Evolutionary conservation across 257 asterid genomes (phyloP), one percentile per base, ranked within the genome.

Genomic region (Osmanthus fragrans): DNA sequence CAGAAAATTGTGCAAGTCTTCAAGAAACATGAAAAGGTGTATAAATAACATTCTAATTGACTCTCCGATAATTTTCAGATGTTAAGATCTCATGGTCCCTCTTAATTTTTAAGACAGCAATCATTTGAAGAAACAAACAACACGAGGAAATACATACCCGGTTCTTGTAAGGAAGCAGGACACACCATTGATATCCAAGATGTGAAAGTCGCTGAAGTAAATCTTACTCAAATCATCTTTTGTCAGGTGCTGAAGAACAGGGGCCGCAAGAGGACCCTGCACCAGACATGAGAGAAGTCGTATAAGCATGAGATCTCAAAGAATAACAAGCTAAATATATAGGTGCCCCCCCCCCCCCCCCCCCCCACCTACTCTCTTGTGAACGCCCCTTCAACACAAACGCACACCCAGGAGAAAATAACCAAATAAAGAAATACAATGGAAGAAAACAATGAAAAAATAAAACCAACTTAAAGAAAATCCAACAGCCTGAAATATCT

Each of bases 231-330:
- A 80, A 82, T 96, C 97, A 76, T 88, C 96, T 83, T 91, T 89
- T 45, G 90, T 92, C 81, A 96, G 88, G 79, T 93, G 89, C 88
- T 96, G 99, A 70, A 96, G 89, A 87, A 89, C 97, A 56, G 97
- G 96, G 45, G 90, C 96, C 73, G 98, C 95, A 72, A 96, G 97
- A 6, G 99, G 99, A 45, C 99, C 99, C 99, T 96, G 87, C 76
- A 78, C 73, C 84, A 74, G 65, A 71, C 23, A 79, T 70, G 25
- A 66, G 79, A 80, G 11, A 81, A 71, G 65, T 29, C 32, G 58
- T 33, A 25, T 60, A 65, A 80, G 76, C 72, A 8, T 33, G 30
- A 71, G 40, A 36, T 56, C 33, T 60, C 7, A 60, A 60, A 60
- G 6, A 60, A 23, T 23, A 60, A 60, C 64, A 19, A n/a, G 27